Base-by-base conservation (phyloP, 768 basidiomycete species). In the Clitopilus hobsonii region DNA sequence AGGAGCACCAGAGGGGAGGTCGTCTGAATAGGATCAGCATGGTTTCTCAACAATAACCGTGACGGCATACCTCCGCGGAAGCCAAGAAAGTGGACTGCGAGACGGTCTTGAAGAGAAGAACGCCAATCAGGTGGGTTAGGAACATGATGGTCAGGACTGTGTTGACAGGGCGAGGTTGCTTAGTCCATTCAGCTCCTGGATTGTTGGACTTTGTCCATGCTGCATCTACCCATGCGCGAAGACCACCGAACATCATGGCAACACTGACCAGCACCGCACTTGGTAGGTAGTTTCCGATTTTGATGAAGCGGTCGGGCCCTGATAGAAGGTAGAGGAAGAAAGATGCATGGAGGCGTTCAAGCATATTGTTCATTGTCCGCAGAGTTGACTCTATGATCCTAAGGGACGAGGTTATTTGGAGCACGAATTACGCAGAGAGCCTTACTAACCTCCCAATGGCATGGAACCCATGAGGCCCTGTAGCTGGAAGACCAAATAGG, bases 261-360 rank as follows among this genome's bases (percentile, higher is more conserved):
- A 91, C 80, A 30, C 91, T 90, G 53, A 97, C 79, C 2, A 98
- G 67, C 30, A 98, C 79, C 0, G 84, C 91, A 54, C 91, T 91
- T 0, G 96, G 95, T 6, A 99, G 78, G 69, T 92, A 99, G 62
- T 77, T 83, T 2, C 94, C 95, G 25, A 98, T 93, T 66, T 95
- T 91, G 61, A 93, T 80, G 72, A 96, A 97, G 1, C 77, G 79
- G 30, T 75, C 70, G 1, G 76, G 71, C 20, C 68, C 73, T 13
- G 88, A 80, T 56, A 93, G 72, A 57, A 98, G 76, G 72, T 95
- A 98, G 74, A 98, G 94, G 76, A 98, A 98, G 71, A 96, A 95
- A 0, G 96, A 98, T 1, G 95, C 95, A 67, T 99, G 97, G 20
- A 98, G 83, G 14, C 97, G 85, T 66, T 99, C 97, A 18, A 98